Base-by-base conservation (phyloP, 495 filamentous ascomycete species). In the Cudoniella acicularis region DNA sequence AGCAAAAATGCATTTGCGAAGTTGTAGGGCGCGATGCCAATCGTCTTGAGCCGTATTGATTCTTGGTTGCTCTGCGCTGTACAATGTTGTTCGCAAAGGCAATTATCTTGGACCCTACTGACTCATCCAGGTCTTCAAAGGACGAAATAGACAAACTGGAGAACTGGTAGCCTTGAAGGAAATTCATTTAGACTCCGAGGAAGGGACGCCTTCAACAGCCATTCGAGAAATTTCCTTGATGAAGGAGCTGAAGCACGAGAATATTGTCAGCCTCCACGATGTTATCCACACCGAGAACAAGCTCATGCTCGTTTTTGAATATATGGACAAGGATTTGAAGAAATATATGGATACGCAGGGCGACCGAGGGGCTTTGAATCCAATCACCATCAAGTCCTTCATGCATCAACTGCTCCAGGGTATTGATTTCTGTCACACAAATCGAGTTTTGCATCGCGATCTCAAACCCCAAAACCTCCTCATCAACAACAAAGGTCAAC, bases 201-300 rank as follows among this genome's bases (percentile, higher is more conserved):
- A 99, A 77, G 94, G 94, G 49, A 98, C 96, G 0, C 94, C 94
- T 0, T 92, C 88, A n/a, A 99, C 94, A 11, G 94, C 94, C 36
- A 99, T 99, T 70, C 91, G 94, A 47, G 94, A 98, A 74, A 98
- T 98, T 68, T 96, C 91, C 0, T 79, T 99, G 25, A 96, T 99
- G 89, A 99, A 99, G 75, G 94, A 99, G 73, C 83, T 98, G 67
- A 98, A 96, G 73, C 91, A 99, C 74, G 90, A 96, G 66, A 96
- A 96, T 70, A 97, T 98, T 59, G 93, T 99, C 56, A 92, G 89
- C 49, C 87, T 99, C 1, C 88, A 98, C 78, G 95, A 99, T 76
- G 96, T 99, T 27, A 97, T 99, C 65, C 94, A 99, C 70, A 98
- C 94, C 55, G 94, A 99, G 74, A 96, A 98, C 77, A 99, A 99